These are phyloP conservation scores for Sphagnum tenellum DNA, from an alignment of 225 moss, liverwort and hornwort genomes.

Conservation along the genomic window DNA sequence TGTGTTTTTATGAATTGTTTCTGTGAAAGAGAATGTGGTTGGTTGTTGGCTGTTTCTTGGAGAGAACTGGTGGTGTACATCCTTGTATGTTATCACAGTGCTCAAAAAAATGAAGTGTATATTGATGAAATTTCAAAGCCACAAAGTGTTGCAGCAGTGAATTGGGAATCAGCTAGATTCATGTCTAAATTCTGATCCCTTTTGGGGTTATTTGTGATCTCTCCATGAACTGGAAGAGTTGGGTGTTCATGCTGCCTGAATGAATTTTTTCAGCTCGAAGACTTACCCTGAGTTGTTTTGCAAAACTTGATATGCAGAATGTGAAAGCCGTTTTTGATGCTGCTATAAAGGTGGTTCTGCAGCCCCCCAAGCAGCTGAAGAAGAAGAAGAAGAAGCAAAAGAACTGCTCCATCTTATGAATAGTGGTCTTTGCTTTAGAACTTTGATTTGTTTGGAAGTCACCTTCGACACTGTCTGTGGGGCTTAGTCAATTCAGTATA, in stretches of 20 bases:
- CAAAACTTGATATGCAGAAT: conserved; percentile 46
- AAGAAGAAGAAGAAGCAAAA: conserved; percentile 99
- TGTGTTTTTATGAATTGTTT: background rate
- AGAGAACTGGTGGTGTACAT: background rate
- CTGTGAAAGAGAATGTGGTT: background rate
- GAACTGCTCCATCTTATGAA: conserved; percentile 86
- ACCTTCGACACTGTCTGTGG: conserved; percentile 21
- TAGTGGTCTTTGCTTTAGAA: conserved; percentile 12
- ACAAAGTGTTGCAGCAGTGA: too few relatives aligned
- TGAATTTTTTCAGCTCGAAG: background rate
- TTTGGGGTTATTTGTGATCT: background rate
- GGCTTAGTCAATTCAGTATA: too few relatives aligned
- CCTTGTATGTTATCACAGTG: background rate
- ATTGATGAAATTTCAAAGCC: background rate
- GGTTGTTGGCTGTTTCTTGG: background rate
- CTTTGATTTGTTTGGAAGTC: conserved; percentile 42
- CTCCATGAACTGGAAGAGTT: background rate
- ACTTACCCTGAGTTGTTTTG: background rate
- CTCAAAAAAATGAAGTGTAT: background rate
- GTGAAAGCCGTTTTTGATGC: conserved; percentile 99
- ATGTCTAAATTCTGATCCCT: too few relatives aligned
- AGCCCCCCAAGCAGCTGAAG: conserved; percentile 94
- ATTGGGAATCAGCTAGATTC: too few relatives aligned
- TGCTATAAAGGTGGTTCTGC: conserved; percentile 98
- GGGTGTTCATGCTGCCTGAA: background rate